Conservation (phyloP, 1,284 basidiomycete genomes). For the Vanrija pseudolonga region DNA sequence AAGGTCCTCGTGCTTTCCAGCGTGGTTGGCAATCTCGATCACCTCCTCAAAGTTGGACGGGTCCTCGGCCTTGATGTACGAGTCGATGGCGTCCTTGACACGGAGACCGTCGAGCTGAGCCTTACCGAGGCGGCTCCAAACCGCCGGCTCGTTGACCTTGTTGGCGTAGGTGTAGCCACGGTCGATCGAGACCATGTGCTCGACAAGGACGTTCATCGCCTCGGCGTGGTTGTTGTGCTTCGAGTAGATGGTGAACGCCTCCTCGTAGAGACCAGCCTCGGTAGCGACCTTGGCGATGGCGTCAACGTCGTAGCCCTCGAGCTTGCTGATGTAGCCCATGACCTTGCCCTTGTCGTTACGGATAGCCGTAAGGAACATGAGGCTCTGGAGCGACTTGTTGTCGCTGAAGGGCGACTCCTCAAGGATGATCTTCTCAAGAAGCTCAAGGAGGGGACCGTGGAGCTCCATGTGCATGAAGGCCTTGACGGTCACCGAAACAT, state of each 20-base stretch:
- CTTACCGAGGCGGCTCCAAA: constrained; percentile 96
- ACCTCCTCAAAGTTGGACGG: constrained; percentile 94
- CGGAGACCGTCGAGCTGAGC: constrained; percentile 98
- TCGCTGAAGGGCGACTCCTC: constrained; percentile 97
- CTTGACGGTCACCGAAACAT: constrained; percentile 98
- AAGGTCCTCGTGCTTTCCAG: constrained; percentile 97
- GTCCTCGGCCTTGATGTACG: constrained; percentile 98
- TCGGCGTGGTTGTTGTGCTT: constrained; percentile 90
- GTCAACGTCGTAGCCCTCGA: constrained; percentile 88
- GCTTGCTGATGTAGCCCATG: constrained; percentile 95
- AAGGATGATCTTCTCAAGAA: constrained; percentile 98
- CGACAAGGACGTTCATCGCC: constrained; percentile 96
- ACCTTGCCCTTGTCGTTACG: constrained; percentile 99
- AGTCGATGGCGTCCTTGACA: constrained; percentile 98
- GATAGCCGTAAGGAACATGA: constrained; percentile 92
- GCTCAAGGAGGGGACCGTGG: constrained; percentile 93
- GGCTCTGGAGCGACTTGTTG: constrained; percentile 91
- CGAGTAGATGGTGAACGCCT: constrained; percentile 93
- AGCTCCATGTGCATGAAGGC: constrained; percentile 97
- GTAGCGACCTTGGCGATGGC: constrained; percentile 98
- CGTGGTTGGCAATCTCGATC: constrained; percentile 92
- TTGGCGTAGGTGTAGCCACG: constrained; percentile 93
- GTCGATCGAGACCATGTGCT: constrained; percentile 97
- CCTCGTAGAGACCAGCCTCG: constrained; percentile 93
- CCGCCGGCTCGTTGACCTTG: constrained; percentile 94